Base-by-base conservation (phyloP, 495 filamentous ascomycete genomes). In the Thermothielavioides terrestris region DNA sequence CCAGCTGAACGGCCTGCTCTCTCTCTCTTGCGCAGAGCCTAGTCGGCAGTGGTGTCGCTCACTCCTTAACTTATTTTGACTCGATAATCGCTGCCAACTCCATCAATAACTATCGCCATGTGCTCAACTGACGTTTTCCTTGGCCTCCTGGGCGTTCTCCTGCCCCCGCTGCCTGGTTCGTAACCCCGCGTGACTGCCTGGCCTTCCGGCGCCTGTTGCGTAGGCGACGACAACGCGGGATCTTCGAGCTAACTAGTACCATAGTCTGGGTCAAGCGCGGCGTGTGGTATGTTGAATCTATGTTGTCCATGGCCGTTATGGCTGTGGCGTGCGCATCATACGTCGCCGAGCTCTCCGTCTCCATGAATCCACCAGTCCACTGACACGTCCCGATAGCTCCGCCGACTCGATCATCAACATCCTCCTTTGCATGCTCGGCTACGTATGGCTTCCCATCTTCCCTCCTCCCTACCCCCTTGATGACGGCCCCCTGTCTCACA, bases 371-470 rank as follows among this genome's bases (percentile, higher is more conserved):
- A n/a, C n/a, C n/a, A n/a, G n/a, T n/a, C n/a, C n/a, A n/a, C n/a
- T n/a, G n/a, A n/a, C n/a, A n/a, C n/a, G n/a, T n/a, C n/a, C n/a
- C n/a, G n/a, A n/a, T n/a, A n/a, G n/a, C 77, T 85, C 82, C 47
- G 89, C 86, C 34, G 94, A 97, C 76, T 88, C 84, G 23, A 55
- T 97, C 62, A 95, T 98, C 75, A 97, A 97, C 73, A 79, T 98
- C 66, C 84, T 88, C 45, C 88, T 98, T 55, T 90, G 84, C 70
- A 70, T 79, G 40, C 85, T 98, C 37, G 91, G 94, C 67, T 94
- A 79, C 68, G 72, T 78, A 64, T 38, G 72, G n/a, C n/a, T n/a
- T 60, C 32, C 28, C 41, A 42, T 30, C 34, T 30, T 37, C 6
- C 17, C 28, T 49, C 30, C 28, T 15, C 18, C 14, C 14, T 20